Conservation (phyloP, 805 yeast genomes). For the Monosporozyma aquatica region DNA sequence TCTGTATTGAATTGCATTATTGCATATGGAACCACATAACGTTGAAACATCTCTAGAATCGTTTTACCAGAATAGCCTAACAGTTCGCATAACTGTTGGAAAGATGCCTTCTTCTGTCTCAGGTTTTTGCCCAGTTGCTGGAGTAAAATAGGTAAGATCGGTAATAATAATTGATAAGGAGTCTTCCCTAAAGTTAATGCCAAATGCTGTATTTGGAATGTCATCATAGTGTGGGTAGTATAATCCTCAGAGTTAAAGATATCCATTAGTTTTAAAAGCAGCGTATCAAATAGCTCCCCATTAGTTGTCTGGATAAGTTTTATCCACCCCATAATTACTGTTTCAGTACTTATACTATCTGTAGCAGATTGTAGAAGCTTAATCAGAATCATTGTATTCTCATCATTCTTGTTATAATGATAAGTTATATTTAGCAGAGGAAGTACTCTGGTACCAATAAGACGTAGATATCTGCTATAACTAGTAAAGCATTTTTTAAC, state of each 20-base stretch:
- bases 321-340: conserved; percentile 52
- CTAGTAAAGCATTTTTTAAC: conserved; percentile 34
- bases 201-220: conserved; percentile 51
- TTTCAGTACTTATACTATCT: conserved; percentile 43
- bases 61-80: conserved; percentile 52
- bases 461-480: conserved; percentile 46
- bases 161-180: conserved; percentile 72
- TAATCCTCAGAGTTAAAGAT: conserved; percentile 56
- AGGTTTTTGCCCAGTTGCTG: conserved; percentile 50
- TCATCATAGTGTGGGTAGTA: conserved; percentile 53
- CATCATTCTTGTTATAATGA: conserved; percentile 34
- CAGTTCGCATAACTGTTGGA: conserved; percentile 53
- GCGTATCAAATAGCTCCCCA: conserved; percentile 60
- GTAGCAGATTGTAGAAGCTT: conserved; percentile 32
- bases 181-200: conserved; percentile 50
- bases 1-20: conserved; percentile 58
- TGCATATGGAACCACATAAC: conserved; percentile 68
- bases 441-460: conserved; percentile 42
- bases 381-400: conserved; percentile 39
- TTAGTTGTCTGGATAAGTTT: conserved; percentile 52
- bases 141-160: conserved; percentile 67
- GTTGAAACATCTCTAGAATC: conserved; percentile 60
- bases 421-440: conserved; percentile 40
- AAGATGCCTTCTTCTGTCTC: conserved; percentile 41
- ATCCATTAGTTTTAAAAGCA: conserved; percentile 56